Percentiles rank a stretch among this genome's conserved stretches.
Evolutionary conservation across 1,284 basidiomycete species (phyloP).

Genomic region (Porogramme epimiltina): DNA sequence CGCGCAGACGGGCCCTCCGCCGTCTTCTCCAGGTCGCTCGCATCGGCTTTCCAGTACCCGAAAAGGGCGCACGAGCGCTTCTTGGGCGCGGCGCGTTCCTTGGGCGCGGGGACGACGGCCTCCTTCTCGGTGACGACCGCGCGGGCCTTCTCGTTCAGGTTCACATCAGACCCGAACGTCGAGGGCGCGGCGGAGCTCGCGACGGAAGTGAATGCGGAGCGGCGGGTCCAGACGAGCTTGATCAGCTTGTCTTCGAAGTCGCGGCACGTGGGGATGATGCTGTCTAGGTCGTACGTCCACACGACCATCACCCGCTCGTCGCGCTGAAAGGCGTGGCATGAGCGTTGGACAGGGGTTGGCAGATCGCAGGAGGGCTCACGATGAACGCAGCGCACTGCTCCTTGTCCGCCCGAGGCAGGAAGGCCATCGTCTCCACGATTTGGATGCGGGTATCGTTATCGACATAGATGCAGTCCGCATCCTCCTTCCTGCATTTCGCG

Average conservation of each 20-base stretch:
- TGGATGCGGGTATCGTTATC: slow-evolving; percentile 64
- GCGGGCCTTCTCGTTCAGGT: slow-evolving; percentile 46
- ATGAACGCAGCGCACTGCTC: slow-evolving; percentile 87
- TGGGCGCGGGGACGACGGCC: slow-evolving; percentile 32
- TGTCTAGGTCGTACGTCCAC: slow-evolving; percentile 78
- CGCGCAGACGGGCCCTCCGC: slow-evolving; percentile 38
- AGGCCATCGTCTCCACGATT: slow-evolving; percentile 61
- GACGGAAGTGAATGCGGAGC: slow-evolving; percentile 40
- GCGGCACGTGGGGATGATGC: slow-evolving; percentile 61
- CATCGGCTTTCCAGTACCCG: slow-evolving; percentile 37
- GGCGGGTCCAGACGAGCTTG: slow-evolving; percentile 75
- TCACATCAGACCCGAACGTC: slow-evolving; percentile 48
- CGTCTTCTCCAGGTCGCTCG: slow-evolving; percentile 54
- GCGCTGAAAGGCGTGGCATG: slow-evolving; percentile 42
- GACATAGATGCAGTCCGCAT: slow-evolving; percentile 55
- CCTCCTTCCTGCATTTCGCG: slow-evolving; percentile 43
- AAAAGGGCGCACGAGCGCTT: slow-evolving; percentile 36
- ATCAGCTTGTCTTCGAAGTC: slow-evolving; percentile 81
- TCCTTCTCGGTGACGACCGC: slow-evolving; percentile 24
- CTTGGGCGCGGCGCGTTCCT: slow-evolving; percentile 33
- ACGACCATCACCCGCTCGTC: slow-evolving; percentile 74
- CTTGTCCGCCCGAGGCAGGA: slow-evolving; percentile 72
- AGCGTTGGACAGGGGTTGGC: not conserved
- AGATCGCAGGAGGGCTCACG: slow-evolving; percentile 37
- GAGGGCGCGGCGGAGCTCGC: slow-evolving; percentile 39